Evolutionary conservation across 106 monocot species (phyloP).

Genomic region (Dendrobium nobile): DNA sequence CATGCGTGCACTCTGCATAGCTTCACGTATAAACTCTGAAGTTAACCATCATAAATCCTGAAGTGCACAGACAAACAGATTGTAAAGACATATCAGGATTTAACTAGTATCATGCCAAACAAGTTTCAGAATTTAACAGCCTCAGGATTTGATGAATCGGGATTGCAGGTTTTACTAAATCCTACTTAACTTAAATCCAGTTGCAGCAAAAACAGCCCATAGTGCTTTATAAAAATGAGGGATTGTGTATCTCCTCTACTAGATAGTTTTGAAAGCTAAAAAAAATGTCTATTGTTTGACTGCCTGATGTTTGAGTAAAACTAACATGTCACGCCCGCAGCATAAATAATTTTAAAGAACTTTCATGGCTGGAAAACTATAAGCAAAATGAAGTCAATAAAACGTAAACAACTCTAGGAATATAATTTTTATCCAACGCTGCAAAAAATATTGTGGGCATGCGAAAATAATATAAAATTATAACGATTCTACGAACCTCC

Average conservation of each 20-base stretch:
- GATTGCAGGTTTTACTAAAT: background rate
- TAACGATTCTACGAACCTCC: constrained; percentile 38
- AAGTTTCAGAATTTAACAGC: too few species aligned
- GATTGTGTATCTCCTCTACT: background rate
- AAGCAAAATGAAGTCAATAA: constrained; percentile 1
- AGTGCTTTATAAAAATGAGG: background rate
- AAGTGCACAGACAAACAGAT: too few species aligned
- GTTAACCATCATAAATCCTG: too few species aligned
- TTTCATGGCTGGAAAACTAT: background rate
- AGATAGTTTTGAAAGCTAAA: background rate
- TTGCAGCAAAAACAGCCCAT: background rate
- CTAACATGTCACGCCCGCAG: background rate
- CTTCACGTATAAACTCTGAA: too few species aligned
- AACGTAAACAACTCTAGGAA: background rate
- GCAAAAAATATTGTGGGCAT: background rate
- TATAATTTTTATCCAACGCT: background rate
- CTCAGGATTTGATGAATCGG: too few species aligned
- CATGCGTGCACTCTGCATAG: too few species aligned
- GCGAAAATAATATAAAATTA: background rate
- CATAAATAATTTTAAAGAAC: background rate
- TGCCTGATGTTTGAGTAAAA: background rate
- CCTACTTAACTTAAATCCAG: background rate
- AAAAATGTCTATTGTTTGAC: background rate
- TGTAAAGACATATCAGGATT: too few species aligned
- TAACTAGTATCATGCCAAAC: too few species aligned